Evolutionary conservation across 805 yeast species (phyloP).

Genomic region (Ogataea corticis): DNA sequence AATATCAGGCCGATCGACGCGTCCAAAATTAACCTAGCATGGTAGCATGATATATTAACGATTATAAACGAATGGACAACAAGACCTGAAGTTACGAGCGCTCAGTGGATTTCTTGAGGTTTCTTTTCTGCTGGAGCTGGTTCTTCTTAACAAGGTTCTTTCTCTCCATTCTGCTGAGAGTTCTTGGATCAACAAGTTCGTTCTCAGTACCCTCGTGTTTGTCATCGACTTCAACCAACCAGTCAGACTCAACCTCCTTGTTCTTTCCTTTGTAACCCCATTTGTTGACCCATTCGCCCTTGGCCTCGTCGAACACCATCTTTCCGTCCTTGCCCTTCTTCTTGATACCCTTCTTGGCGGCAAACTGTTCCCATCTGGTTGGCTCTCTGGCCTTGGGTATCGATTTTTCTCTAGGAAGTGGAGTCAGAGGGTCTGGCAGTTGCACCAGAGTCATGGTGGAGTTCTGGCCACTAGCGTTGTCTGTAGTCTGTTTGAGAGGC

Average conservation of each 20-base stretch:
- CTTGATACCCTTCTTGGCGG: slow-evolving; percentile 91
- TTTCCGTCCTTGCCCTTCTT: slow-evolving; percentile 89
- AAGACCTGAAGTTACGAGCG: slow-evolving; percentile 7
- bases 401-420: slow-evolving; percentile 92
- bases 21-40: slow-evolving; percentile 1
- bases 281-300: slow-evolving; percentile 94
- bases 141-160: slow-evolving; percentile 84
- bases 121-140: slow-evolving; percentile 80
- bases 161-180: slow-evolving; percentile 77
- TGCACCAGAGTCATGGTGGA: slow-evolving; percentile 78
- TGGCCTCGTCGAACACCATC: slow-evolving; percentile 83
- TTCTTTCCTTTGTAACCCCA: slow-evolving; percentile 98
- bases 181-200: slow-evolving; percentile 85
- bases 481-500: slow-evolving; percentile 84
- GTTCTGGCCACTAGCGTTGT: slow-evolving; percentile 48
- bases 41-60: background rate
- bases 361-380: slow-evolving; percentile 97
- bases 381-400: slow-evolving; percentile 89
- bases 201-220: slow-evolving; percentile 51
- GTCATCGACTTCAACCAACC: slow-evolving; percentile 94
- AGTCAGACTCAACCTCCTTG: slow-evolving; percentile 82
- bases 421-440: slow-evolving; percentile 81
- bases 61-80: background rate
- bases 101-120: slow-evolving; percentile 45
- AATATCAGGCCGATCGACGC: background rate